Evolutionary conservation across 202 grass and related monocot genomes (phyloP), one percentile per base, ranked within the genome.

Genomic region (Tripidium arundinaceum): DNA sequence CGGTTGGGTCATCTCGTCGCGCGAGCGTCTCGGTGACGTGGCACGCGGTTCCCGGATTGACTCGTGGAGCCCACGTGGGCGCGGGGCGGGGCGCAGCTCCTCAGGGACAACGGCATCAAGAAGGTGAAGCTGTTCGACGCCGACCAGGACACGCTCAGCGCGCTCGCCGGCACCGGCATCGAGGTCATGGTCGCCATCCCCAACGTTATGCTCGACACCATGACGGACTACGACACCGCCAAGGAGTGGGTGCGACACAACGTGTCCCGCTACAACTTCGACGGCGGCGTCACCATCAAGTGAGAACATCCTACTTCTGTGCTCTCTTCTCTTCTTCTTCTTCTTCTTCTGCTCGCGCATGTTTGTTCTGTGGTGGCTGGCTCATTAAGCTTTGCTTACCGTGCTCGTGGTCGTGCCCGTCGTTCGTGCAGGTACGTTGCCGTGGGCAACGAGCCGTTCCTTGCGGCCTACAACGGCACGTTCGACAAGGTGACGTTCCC

Each of bases 111-210:
- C 76, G 91, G 85, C 31, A 83, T 93, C 78, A 79, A 85, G 33
- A 90, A 90, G 79, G 91, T 90, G 54, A 93, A 93, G 82, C 85
- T 93, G 11, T 93, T 93, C 87, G 91, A 93, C 37, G 52, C 87
- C 62, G 88, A 90, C 60, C 1, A n/a, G 19, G 74, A 49, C 18
- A 60, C 81, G 70, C 81, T 90, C 70, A 76, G 43, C 55, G 87
- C 87, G 27, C 87, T 93, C 69, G 82, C 87, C 45, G 87, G 91
- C 49, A 93, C 60, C 54, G 87, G 81, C 58, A 43, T 90, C 55
- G 87, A 93, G 85, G 81, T 87, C 60, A 90, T 90, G 87, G 78
- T 74, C 43, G 91, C 87, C 49, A 85, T 90, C 63, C 91, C 91
- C 6, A 93, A 93, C 78, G 39, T 24, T 60, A 57, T 90, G 74